These are phyloP conservation scores for Teunomyces kruisii DNA, from an alignment of 805 yeast genomes.

Conservation along the genomic window DNA sequence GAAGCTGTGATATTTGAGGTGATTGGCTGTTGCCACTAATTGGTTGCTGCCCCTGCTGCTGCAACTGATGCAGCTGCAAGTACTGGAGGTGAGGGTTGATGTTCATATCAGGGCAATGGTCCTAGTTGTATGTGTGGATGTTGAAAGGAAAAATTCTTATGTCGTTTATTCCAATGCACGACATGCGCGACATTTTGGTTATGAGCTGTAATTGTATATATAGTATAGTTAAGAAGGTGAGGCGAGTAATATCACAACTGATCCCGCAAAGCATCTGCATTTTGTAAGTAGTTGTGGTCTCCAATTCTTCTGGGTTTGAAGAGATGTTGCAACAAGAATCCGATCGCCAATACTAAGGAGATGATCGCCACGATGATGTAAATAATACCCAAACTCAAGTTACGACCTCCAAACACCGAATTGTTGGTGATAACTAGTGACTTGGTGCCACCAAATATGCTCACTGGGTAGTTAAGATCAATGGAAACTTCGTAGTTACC, in stretches of 20 bases:
- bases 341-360: slow-evolving; percentile 65
- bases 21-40: slow-evolving; percentile 23
- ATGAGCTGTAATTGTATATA: background rate
- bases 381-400: slow-evolving; percentile 79
- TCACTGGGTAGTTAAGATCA: slow-evolving; percentile 78
- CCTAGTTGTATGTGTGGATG: background rate
- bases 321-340: slow-evolving; percentile 77
- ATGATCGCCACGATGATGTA: slow-evolving; percentile 83
- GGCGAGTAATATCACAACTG: slow-evolving; percentile 19
- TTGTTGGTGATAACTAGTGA: slow-evolving; percentile 78
- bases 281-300: slow-evolving; percentile 62
- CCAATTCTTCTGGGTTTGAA: slow-evolving; percentile 84
- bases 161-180: background rate
- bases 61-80: slow-evolving; percentile 34
- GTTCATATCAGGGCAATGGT: slow-evolving; percentile 26
- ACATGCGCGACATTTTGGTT: slow-evolving; percentile 3
- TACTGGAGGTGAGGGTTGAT: slow-evolving; percentile 44
- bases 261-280: slow-evolving; percentile 21
- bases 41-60: slow-evolving; percentile 20
- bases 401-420: slow-evolving; percentile 84
- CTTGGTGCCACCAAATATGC: slow-evolving; percentile 86
- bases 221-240: background rate
- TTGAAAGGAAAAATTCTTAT: slow-evolving; percentile 3
- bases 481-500: slow-evolving; percentile 74
- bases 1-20: slow-evolving; percentile 36